A percentile compares a stretch with the other conserved stretches of the same genome.
These are phyloP conservation scores for Coemansia reversa DNA, from an alignment of 192 early-diverging fungal genomes.

Conservation along the genomic window DNA sequence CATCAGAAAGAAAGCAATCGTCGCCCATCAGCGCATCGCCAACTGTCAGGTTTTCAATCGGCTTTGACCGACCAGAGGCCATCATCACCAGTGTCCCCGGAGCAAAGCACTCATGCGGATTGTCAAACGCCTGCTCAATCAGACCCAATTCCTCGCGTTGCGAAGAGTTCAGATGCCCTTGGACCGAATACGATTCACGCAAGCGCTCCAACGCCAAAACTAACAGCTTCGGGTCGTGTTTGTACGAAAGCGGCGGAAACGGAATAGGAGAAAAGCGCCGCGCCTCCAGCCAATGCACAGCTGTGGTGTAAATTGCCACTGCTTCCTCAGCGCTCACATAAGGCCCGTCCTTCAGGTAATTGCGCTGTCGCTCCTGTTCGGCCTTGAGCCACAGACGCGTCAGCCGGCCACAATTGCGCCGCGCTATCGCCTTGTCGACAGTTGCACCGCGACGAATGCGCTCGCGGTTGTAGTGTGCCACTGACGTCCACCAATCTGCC, in stretches of 20 bases:
- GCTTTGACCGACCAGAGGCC: conserved; percentile 17
- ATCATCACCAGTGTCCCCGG: conserved; percentile 27
- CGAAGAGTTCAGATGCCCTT: conserved; percentile 90
- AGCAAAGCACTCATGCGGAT: conserved; percentile 71
- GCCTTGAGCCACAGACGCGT: conserved; percentile 98
- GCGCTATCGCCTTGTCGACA: conserved; percentile 98
- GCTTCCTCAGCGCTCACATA: conserved; percentile 97
- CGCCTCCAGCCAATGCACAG: conserved; percentile 97
- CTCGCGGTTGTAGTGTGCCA: conserved; percentile 98
- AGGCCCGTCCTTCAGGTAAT: conserved; percentile 98
- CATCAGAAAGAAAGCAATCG: conserved; percentile 19
- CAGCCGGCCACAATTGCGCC: conserved; percentile 96
- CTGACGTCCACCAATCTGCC: conserved; percentile 99
- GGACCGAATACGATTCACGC: conserved; percentile 93
- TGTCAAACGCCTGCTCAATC: conserved; percentile 98
- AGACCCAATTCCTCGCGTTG: conserved; percentile 97
- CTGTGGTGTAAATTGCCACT: conserved; percentile 95
- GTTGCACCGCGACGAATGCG: conserved; percentile 98
- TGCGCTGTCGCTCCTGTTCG: conserved; percentile 99
- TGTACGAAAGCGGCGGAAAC: conserved; percentile 99
- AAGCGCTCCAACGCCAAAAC: conserved; percentile 93
- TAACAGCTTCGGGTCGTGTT: conserved; percentile 98
- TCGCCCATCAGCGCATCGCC: conserved; percentile 39
- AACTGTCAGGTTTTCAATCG: conserved; percentile 18
- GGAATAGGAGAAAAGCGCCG: conserved; percentile 98